A percentile compares a stretch with the other conserved stretches of the same genome.
These are phyloP conservation scores for Lepidium africanum DNA, from an alignment of 345 rosid genomes.

Conservation along the genomic window DNA sequence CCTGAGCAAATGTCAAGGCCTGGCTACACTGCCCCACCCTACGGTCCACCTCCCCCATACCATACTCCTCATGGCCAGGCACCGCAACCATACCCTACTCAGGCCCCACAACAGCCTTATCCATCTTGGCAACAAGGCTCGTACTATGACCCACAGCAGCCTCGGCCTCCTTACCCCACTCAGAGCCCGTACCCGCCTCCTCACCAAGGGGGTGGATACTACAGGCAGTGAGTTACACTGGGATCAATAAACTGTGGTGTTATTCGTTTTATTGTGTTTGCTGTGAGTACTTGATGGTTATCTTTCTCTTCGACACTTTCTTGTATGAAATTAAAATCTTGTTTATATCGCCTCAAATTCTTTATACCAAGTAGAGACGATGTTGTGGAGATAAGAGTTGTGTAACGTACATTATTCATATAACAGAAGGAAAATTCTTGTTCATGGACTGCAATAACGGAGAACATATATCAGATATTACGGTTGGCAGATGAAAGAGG, in stretches of 20 bases:
- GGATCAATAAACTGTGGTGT: slow-evolving; percentile 9
- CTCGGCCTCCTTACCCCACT: slow-evolving; percentile 77
- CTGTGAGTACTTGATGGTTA: slow-evolving; percentile 12
- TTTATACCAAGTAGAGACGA: slow-evolving; percentile 9
- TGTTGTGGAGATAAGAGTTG: neutral
- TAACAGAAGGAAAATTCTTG: neutral
- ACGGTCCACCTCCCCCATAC: slow-evolving; percentile 55
- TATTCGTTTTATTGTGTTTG: slow-evolving; percentile 5
- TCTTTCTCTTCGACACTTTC: slow-evolving; percentile 1
- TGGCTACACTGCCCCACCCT: slow-evolving; percentile 51
- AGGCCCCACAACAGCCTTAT: slow-evolving; percentile 61
- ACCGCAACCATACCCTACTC: slow-evolving; percentile 48
- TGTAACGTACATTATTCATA: slow-evolving; percentile 8
- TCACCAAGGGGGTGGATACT: slow-evolving; percentile 75
- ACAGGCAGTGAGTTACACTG: slow-evolving; percentile 44
- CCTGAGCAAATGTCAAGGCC: slow-evolving; percentile 56
- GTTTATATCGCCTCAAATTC: neutral
- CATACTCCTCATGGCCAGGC: slow-evolving; percentile 39
- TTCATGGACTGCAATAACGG: neutral
- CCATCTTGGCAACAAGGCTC: slow-evolving; percentile 94
- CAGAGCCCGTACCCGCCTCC: slow-evolving; percentile 69
- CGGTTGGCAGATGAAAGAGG: slow-evolving; percentile 9
- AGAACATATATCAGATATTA: neutral
- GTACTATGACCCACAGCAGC: slow-evolving; percentile 77
- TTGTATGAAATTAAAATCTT: slow-evolving; percentile 8